Conservation (phyloP, 768 basidiomycete species). For the Lepiota venenata region DNA sequence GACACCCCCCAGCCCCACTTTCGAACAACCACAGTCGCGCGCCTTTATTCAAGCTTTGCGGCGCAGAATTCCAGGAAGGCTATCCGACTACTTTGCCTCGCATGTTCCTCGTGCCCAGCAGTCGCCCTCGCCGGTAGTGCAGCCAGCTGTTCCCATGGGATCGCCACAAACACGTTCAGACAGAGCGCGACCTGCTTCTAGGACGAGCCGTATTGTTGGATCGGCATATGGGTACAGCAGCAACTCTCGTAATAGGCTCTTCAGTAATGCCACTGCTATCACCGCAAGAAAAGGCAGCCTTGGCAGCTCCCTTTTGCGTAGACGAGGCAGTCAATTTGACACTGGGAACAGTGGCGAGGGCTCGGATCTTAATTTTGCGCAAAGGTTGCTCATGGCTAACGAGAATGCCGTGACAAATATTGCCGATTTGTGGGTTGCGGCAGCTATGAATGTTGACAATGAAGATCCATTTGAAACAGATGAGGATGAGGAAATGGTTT, state of each 20-base stretch:
- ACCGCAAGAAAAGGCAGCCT: conserved; percentile 52
- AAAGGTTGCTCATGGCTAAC: conserved; percentile 87
- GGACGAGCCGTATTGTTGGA: conserved; percentile 62
- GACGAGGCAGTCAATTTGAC: conserved; percentile 48
- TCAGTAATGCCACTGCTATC: conserved; percentile 43
- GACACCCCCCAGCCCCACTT: conserved; percentile 39
- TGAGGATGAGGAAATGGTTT: conserved; percentile 18
- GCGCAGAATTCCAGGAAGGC: conserved; percentile 47
- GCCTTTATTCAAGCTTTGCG: conserved; percentile 39
- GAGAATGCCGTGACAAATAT: conserved; percentile 94
- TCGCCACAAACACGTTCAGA: conserved; percentile 36
- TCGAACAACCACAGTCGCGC: conserved; percentile 38
- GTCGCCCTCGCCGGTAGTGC: conserved; percentile 25
- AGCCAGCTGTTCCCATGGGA: conserved; percentile 45
- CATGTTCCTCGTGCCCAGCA: conserved; percentile 41
- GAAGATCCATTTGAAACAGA: conserved; percentile 76
- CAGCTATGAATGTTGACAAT: conserved; percentile 93
- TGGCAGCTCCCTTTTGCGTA: conserved; percentile 47
- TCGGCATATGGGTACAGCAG: conserved; percentile 79
- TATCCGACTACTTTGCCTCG: conserved; percentile 59
- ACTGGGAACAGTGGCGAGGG: conserved; percentile 32
- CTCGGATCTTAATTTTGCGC: conserved; percentile 79
- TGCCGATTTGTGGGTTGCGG: conserved; percentile 96
- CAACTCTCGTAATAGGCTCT: conserved; percentile 51
- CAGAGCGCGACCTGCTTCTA: conserved; percentile 46